Evolutionary conservation across 495 filamentous ascomycete species (phyloP), one percentile per base, ranked within the genome.

Genomic region (Hypoxylon intermedium): DNA sequence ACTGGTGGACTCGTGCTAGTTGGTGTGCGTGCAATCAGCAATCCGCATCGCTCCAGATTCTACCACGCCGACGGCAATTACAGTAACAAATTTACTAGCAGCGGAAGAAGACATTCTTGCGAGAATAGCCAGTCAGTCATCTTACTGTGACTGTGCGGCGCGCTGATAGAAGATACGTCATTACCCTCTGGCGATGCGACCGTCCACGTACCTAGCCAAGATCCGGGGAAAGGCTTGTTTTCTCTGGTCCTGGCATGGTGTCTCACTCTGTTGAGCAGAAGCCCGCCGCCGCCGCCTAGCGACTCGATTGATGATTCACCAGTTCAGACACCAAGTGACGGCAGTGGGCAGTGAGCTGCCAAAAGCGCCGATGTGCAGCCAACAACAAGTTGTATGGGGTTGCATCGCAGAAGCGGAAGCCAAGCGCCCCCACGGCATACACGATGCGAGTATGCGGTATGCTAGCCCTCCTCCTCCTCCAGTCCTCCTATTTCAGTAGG

Each of bases 161-260:
- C 16, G 42, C 31, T 16, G 9, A 30, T 9, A 4, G n/a, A 36
- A 53, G 16, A 47, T 50, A 62, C 58, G 58, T 51, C 58, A 56
- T 56, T 33, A 15, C 28, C 49, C 21, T 33, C 40, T 50, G 33
- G 12, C 38, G 44, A 51, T 24, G 40, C n/a, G n/a, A n/a, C n/a
- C n/a, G n/a, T n/a, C n/a, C n/a, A n/a, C n/a, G n/a, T n/a, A n/a
- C n/a, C n/a, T 24, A 42, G 62, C 62, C 62, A 65, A 65, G 62
- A 65, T 65, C 62, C 30, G 62, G 62, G 62, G 62, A 65, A 65
- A 65, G 45, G 62, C 62, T 65, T 65, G 38, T 65, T 65, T 51
- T 50, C 37, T 41, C 20, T 43, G 28, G 51, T 36, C 38, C 26
- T 41, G 15, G 55, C 11, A 30, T 34, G 31, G 31, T 40, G 63